Percentiles rank a stretch among this genome's conserved stretches.
Conservation (phyloP, 139 green algal species). For the Coelastrella sp. region DNA sequence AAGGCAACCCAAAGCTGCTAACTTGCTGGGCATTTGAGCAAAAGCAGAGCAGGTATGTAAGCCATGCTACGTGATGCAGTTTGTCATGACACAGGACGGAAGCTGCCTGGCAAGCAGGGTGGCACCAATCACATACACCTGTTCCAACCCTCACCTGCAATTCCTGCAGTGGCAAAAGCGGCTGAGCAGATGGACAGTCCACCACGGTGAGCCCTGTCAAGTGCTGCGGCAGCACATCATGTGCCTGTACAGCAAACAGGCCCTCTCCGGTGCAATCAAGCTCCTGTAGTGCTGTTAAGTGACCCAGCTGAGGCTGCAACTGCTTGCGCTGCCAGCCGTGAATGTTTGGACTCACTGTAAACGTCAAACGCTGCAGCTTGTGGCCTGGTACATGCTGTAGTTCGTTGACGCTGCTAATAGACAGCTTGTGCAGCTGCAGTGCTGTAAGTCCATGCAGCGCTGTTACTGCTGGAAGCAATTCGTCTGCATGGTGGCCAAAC, state of each 20-base stretch:
- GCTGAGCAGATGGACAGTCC: not conserved
- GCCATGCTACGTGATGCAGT: not conserved
- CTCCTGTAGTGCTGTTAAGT: not conserved
- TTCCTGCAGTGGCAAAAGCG: not conserved
- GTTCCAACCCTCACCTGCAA: not conserved
- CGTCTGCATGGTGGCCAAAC: not conserved
- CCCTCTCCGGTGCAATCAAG: not conserved
- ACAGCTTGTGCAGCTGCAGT: not conserved
- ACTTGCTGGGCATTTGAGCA: not conserved
- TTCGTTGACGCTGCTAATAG: not conserved
- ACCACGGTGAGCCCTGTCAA: not conserved
- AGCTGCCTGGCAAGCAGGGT: not conserved
- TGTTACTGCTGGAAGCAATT: not conserved
- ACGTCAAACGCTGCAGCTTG: not conserved
- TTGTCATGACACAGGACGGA: not conserved
- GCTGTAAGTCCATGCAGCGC: not conserved
- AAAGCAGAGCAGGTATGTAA: not conserved
- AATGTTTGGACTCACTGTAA: not conserved
- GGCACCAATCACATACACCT: not conserved
- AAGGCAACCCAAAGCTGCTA: too few species aligned
- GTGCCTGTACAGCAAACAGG: conserved; percentile 19
- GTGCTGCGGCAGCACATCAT: not conserved
- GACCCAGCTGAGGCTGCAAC: not conserved
- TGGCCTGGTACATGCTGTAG: not conserved
- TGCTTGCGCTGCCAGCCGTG: conserved; percentile 15